A percentile compares a stretch with the other conserved stretches of the same genome.
Evolutionary conservation across 805 yeast genomes (phyloP).

Genomic region (Lipomyces japonicus): DNA sequence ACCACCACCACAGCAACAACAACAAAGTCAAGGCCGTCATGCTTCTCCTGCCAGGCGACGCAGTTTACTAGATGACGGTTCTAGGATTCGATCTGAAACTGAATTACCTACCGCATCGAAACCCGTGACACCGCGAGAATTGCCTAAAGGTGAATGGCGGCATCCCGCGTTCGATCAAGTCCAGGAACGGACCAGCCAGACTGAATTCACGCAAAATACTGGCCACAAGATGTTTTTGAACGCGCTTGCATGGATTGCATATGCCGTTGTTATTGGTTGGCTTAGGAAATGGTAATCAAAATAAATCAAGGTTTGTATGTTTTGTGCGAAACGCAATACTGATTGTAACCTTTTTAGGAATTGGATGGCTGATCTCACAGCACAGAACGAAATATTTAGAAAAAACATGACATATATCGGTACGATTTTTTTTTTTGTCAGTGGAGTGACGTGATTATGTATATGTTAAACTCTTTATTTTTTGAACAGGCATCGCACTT

Average conservation of each 20-base stretch:
- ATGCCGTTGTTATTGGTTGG: slow-evolving; percentile 5
- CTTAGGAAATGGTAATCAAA: slow-evolving; percentile 11
- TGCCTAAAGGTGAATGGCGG: slow-evolving; percentile 31
- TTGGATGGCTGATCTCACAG: slow-evolving; percentile 13
- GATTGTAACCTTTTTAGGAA: too few relatives aligned
- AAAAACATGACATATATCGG: slow-evolving; percentile 14
- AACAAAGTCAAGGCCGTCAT: background rate
- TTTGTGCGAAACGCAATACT: too few relatives aligned
- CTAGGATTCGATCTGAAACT: background rate
- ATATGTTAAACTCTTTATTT: background rate
- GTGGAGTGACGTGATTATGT: slow-evolving; percentile 9
- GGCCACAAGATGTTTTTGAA: slow-evolving; percentile 26
- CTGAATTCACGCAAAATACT: slow-evolving; percentile 29
- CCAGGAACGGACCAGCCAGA: slow-evolving; percentile 18
- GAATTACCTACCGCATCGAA: slow-evolving; percentile 12
- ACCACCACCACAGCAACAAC: background rate
- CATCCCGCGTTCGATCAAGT: slow-evolving; percentile 30
- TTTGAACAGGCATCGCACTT: slow-evolving; percentile 11
- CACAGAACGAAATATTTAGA: slow-evolving; percentile 5
- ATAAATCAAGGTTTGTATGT: background rate
- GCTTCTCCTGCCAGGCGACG: slow-evolving; percentile 3
- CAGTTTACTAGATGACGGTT: background rate
- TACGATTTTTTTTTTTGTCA: slow-evolving; percentile 7
- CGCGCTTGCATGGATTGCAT: slow-evolving; percentile 24
- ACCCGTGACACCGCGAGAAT: slow-evolving; percentile 15